Evolutionary conservation across 1,284 basidiomycete genomes (phyloP).

Genomic region (Ganoderma lucidum): DNA sequence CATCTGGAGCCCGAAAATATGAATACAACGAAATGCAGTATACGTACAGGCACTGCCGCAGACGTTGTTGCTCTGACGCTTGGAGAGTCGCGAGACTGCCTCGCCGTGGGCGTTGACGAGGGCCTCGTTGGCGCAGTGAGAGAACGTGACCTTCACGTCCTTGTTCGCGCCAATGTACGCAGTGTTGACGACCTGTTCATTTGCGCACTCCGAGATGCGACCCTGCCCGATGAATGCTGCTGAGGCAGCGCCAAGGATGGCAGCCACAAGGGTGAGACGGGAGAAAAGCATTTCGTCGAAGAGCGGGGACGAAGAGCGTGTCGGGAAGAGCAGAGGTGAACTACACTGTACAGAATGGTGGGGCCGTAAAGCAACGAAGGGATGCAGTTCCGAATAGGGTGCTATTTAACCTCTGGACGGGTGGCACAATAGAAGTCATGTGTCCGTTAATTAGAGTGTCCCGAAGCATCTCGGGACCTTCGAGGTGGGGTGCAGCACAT

Average conservation of each 20-base stretch:
- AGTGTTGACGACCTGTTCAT: conserved; percentile 34
- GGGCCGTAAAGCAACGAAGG: neutral
- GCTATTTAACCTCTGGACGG: neutral
- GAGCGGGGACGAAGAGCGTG: neutral
- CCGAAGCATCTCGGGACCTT: neutral
- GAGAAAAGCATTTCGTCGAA: neutral
- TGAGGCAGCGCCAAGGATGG: conserved; percentile 5
- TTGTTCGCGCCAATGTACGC: conserved; percentile 46
- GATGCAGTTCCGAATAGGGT: neutral
- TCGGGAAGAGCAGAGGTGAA: neutral
- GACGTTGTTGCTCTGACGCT: conserved; percentile 41
- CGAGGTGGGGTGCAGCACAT: neutral
- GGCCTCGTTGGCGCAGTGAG: conserved; percentile 40
- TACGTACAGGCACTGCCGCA: conserved; percentile 50
- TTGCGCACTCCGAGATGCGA: conserved; percentile 17
- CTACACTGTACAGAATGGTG: neutral
- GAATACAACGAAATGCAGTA: too few species aligned
- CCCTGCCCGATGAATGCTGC: conserved; percentile 2
- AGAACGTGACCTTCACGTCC: conserved; percentile 43
- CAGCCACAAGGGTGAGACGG: neutral
- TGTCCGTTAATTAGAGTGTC: neutral
- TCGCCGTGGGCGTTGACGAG: conserved; percentile 14
- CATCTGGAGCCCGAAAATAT: too few species aligned
- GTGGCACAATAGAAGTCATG: neutral
- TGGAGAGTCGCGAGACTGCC: conserved; percentile 19